Base-by-base conservation (phyloP, 345 rosid genomes). In the Bruguiera sexangula region DNA sequence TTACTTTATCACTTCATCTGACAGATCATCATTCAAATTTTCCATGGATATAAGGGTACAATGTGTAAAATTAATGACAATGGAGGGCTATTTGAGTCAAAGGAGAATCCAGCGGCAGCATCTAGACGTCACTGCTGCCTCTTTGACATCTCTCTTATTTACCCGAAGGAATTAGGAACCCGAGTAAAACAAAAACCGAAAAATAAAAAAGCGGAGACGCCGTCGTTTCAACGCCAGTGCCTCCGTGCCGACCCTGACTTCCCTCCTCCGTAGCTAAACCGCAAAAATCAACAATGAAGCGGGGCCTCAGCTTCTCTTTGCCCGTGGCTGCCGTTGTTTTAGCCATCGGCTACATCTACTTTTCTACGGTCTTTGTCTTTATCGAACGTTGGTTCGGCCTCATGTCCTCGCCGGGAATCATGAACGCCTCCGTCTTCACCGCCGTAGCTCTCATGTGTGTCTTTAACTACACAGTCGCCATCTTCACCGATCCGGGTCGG, bases 331-430 rank as follows among this genome's bases (percentile, higher is more conserved):
- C 80, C 68, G 98, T 90, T 75, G 66, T 81, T 32, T 67, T 86
- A 39, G 87, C 89, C 69, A 89, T 93, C 74, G 73, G 72, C 64
- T 93, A 82, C 80, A 72, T 90, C 30, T 93, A 91, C 80, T 82
- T 80, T 67, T 73, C 87, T 27, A 89, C 98, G 66, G 82, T 91
- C 76, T 90, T 90, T 79, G 73, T 89, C 71, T 93, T 84, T 82
- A 80, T 93, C 11, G 98, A 93, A 76, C 88, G 89, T 53, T 90
- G 97, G 97, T 87, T 93, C 68, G 92, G 97, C 66, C 91, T 90
- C 61, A 79, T 76, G 69, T 79, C 98, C 21, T 93, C 97, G 27
- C 91, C 90, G 2, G 98, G 97, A 10, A 75, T 93, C 66, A 84
- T 86, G 67, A 89, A 93, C 82, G 88, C 96, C 71, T 56, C 76